phyloP scores from a whole-genome alignment of 495 filamentous ascomycete genomes.

The Aspergillus carlsbadensis region DNA sequence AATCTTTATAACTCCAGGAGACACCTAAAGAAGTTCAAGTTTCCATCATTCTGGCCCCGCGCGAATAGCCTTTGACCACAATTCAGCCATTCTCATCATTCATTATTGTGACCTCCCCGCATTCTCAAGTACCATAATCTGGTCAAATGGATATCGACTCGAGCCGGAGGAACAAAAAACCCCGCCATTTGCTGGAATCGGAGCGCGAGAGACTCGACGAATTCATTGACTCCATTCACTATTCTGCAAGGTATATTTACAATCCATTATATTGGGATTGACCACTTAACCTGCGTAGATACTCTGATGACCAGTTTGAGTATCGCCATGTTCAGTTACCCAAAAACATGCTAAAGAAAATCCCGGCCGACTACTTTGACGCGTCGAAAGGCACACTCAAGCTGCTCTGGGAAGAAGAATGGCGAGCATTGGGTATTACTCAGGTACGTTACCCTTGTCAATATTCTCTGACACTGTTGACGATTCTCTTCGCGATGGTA shows the following conservation, averaged over 20 bases:
- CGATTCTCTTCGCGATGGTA: no score
- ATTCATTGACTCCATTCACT: constrained; percentile 89
- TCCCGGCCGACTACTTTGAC: constrained; percentile 95
- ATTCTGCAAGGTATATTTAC: constrained; percentile 73
- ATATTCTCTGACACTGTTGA: constrained; percentile 22
- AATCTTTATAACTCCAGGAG: no score
- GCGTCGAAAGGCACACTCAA: constrained; percentile 87
- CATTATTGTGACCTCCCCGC: no score
- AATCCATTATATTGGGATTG: neutral
- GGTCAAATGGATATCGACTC: constrained; percentile 69
- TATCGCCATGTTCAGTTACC: constrained; percentile 97
- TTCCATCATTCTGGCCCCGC: no score
- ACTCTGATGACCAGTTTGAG: constrained; percentile 84
- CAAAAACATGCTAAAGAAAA: constrained; percentile 95
- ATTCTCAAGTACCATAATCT: no score
- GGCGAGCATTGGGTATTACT: constrained; percentile 93
- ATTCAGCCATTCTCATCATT: no score
- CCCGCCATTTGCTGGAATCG: constrained; percentile 73
- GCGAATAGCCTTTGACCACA: no score
- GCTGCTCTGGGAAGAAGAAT: constrained; percentile 96
- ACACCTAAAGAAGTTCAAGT: no score
- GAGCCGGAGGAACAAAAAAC: constrained; percentile 77
- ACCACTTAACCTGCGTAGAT: constrained; percentile 47
- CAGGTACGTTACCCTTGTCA: constrained; percentile 59
- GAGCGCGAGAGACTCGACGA: constrained; percentile 85